Conservation (phyloP, 805 yeast species). For the Saccharomycopsis fodiens region DNA sequence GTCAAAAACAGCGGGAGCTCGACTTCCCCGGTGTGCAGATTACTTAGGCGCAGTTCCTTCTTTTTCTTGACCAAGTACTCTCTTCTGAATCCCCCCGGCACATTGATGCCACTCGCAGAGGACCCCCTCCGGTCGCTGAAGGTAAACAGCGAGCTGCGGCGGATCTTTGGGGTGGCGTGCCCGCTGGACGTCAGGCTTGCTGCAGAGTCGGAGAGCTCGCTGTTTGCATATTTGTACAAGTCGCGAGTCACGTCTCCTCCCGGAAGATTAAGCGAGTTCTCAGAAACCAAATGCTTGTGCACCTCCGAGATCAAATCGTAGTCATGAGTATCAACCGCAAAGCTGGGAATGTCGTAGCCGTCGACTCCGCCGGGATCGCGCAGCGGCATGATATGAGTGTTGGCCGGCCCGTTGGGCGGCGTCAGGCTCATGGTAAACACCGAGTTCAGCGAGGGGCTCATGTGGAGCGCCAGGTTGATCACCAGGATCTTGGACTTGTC, state of each 20-base stretch:
- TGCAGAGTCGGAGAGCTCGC: not conserved
- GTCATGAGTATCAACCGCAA: constrained; percentile 16
- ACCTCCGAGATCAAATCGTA: constrained; percentile 20
- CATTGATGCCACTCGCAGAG: constrained; percentile 57
- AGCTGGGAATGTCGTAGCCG: constrained; percentile 15
- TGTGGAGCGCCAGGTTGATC: constrained; percentile 14
- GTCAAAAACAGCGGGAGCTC: constrained; percentile 43
- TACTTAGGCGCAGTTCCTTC: constrained; percentile 19
- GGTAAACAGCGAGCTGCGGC: constrained; percentile 19
- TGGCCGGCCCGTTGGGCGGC: not conserved
- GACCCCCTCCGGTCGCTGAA: constrained; percentile 44
- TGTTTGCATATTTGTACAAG: constrained; percentile 25
- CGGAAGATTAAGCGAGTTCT: constrained; percentile 18
- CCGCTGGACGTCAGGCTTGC: constrained; percentile 2
- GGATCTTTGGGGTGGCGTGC: constrained; percentile 3
- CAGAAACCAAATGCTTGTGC: constrained; percentile 22
- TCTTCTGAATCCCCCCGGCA: constrained; percentile 80
- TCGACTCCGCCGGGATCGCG: not conserved
- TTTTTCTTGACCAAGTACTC: constrained; percentile 46
- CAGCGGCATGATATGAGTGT: constrained; percentile 12
- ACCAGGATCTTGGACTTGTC: constrained; percentile 14
- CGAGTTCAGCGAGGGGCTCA: constrained; percentile 17
- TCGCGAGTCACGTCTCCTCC: constrained; percentile 35
- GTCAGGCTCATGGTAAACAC: constrained; percentile 15
- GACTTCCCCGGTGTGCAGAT: not conserved